Evolutionary conservation across 352 stramenopile genomes (phyloP), one percentile per base, ranked within the genome.

Genomic region (Pythium utonaiense): DNA sequence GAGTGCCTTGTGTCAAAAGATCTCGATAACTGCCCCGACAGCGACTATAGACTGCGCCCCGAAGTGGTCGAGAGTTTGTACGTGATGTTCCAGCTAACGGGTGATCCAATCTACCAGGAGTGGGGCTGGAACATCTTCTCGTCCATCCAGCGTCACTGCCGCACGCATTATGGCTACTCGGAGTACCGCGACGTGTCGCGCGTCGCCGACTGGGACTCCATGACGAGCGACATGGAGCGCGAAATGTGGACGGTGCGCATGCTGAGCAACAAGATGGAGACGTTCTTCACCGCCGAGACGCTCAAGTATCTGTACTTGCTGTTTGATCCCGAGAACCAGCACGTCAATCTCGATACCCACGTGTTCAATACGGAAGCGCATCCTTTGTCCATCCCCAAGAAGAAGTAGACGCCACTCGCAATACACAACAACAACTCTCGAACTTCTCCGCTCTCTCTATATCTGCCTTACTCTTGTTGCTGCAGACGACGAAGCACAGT

Each of bases 231-330:
- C 3, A 17, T 45, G 5, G 48, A 63, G 36, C 53, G 57, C 17
- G 34, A 61, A 14, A 50, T 53, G 38, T 58, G 40, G 55, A 47
- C 21, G 13, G 57, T 62, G 22, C 34, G 53, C 21, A 14, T 68
- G 44, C 51, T 67, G 16, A 80, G 98, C 22, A 90, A 99, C 83
- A 82, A 89, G 48, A 98, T 98, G 96, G 96, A 99, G 74, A 98
- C 86, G 51, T 99, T 99, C 74, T 99, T 99, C 71, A 65, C 98
- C 31, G 96, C 96, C 13, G 97, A 99, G 80, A 99, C 97, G 27
- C 77, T 99, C 42, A 99, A 99, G 81, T 99, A 99, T 65, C 70
- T 98, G 21, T 99, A 98, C 69, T 74, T 99, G 40, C 77, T 99
- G 13, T 87, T 98, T 6, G 55, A 66, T 69, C 75, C 73, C 6